Percentiles rank a stretch among this genome's conserved stretches.
These are phyloP conservation scores for Coccomyxa sp. DNA, from an alignment of 139 green algal species.

Conservation along the genomic window DNA sequence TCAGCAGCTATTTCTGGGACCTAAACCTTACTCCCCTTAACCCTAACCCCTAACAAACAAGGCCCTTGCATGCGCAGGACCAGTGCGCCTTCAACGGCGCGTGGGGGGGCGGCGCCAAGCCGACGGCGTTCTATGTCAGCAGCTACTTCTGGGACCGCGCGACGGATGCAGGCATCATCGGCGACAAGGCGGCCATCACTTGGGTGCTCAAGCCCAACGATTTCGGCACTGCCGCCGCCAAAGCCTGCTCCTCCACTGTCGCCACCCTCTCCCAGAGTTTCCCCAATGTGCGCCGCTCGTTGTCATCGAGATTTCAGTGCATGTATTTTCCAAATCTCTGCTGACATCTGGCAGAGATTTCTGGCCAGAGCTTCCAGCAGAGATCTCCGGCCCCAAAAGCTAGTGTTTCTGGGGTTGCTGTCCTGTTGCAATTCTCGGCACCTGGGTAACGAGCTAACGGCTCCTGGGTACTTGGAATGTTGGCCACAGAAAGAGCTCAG, in stretches of 20 bases:
- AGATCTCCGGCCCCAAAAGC: too few relatives aligned
- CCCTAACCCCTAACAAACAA: too few relatives aligned
- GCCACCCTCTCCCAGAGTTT: slow-evolving; percentile 13
- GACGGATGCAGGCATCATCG: slow-evolving; percentile 44
- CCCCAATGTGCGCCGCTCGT: slow-evolving; percentile 8
- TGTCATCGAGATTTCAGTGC: too few relatives aligned
- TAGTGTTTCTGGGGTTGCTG: too few relatives aligned
- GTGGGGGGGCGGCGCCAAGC: slow-evolving; percentile 58
- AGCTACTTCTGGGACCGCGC: slow-evolving; percentile 96
- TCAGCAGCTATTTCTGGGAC: slow-evolving; percentile 98
- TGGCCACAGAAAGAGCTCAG: too few relatives aligned
- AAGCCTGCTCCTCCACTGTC: slow-evolving; percentile 34
- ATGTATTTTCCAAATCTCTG: too few relatives aligned
- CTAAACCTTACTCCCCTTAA: too few relatives aligned
- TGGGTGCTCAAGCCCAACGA: slow-evolving; percentile 29
- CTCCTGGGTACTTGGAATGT: too few relatives aligned
- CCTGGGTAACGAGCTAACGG: too few relatives aligned
- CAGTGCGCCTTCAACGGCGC: slow-evolving; percentile 91
- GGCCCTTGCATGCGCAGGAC: slow-evolving; percentile 28
- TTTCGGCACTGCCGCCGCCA: slow-evolving; percentile 40
- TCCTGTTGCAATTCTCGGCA: too few relatives aligned
- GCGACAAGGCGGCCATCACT: slow-evolving; percentile 27
- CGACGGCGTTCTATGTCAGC: slow-evolving; percentile 78
- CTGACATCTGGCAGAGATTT: too few relatives aligned
- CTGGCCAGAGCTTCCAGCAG: too few relatives aligned